Conservation (phyloP, 495 filamentous ascomycete species). For the Aspergillus saccharolyticus region DNA sequence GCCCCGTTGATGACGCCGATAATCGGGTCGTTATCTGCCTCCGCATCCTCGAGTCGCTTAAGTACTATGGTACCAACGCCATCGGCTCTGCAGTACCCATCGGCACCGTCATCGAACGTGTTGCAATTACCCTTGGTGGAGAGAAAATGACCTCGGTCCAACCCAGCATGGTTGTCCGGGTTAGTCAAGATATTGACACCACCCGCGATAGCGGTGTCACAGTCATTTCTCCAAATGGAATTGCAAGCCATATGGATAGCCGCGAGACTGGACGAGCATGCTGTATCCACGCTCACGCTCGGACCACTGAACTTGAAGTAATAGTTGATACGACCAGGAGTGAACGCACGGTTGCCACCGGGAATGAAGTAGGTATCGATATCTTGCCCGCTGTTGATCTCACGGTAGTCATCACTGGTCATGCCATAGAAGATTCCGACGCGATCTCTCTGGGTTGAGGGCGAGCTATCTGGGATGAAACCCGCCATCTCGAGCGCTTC, state of each 20-base stretch:
- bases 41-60: constrained; percentile 70
- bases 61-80: constrained; percentile 65
- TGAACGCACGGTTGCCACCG: constrained; percentile 81
- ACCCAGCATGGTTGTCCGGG: constrained; percentile 78
- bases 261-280: constrained; percentile 80
- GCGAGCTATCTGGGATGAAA: constrained; percentile 80
- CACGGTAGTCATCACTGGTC: constrained; percentile 88
- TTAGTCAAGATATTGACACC: constrained; percentile 79
- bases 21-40: constrained; percentile 69
- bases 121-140: constrained; percentile 77
- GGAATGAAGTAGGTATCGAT: constrained; percentile 94
- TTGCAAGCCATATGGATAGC: constrained; percentile 83
- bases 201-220: constrained; percentile 78
- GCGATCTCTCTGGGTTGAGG: constrained; percentile 74
- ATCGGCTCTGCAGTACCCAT: constrained; percentile 76
- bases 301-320: constrained; percentile 87
- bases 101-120: constrained; percentile 69
- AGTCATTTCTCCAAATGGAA: constrained; percentile 73
- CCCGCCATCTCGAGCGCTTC: constrained; percentile 91
- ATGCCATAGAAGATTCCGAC: constrained; percentile 92
- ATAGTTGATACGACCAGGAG: constrained; percentile 82
- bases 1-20: constrained; percentile 62
- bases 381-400: constrained; percentile 84
- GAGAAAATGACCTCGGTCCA: constrained; percentile 78
- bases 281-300: constrained; percentile 81